These are phyloP conservation scores for Immersiporthe knoxdaviesiana DNA, from an alignment of 2,329 filamentous ascomycete genomes.

Conservation along the genomic window DNA sequence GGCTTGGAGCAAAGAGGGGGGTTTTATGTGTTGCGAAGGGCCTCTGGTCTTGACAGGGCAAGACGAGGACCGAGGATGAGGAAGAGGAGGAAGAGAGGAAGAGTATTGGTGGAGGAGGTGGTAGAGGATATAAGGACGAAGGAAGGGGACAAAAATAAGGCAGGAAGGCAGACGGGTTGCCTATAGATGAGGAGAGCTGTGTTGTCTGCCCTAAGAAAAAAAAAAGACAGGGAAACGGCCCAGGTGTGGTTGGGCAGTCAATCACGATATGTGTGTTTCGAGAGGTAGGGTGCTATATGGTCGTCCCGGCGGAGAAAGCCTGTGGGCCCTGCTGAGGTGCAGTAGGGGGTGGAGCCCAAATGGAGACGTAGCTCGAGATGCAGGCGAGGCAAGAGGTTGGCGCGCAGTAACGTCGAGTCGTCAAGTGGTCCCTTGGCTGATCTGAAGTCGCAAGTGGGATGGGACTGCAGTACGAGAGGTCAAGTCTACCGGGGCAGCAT, in stretches of 20 bases:
- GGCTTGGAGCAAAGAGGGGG: too few species aligned
- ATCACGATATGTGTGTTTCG: constrained; percentile 29
- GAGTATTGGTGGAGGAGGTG: background rate
- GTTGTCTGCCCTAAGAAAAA: constrained; percentile 13
- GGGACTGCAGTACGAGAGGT: constrained; percentile 19
- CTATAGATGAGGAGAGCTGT: constrained; percentile 15
- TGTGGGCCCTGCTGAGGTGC: constrained; percentile 26
- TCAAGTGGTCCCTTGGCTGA: constrained; percentile 23
- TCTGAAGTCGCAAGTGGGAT: constrained; percentile 21
- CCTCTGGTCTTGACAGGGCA: background rate
- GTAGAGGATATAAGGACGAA: constrained; percentile 6
- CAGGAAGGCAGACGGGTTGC: constrained; percentile 17
- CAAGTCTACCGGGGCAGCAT: constrained; percentile 22
- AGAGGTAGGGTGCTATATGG: constrained; percentile 14
- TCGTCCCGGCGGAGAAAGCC: constrained; percentile 15
- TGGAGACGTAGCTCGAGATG: constrained; percentile 29
- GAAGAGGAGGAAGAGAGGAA: constrained; percentile 4
- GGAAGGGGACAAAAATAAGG: background rate
- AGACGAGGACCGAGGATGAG: constrained; percentile 1
- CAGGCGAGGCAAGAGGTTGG: constrained; percentile 24
- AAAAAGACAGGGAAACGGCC: constrained; percentile 12
- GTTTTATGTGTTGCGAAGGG: background rate
- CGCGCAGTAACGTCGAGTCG: constrained; percentile 20
- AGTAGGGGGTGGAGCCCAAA: constrained; percentile 28
- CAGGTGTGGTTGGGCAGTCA: constrained; percentile 28